Evolutionary conservation across 2,329 filamentous ascomycete species (phyloP), one percentile per base, ranked within the genome.

Genomic region (Xylariaceae sp.): DNA sequence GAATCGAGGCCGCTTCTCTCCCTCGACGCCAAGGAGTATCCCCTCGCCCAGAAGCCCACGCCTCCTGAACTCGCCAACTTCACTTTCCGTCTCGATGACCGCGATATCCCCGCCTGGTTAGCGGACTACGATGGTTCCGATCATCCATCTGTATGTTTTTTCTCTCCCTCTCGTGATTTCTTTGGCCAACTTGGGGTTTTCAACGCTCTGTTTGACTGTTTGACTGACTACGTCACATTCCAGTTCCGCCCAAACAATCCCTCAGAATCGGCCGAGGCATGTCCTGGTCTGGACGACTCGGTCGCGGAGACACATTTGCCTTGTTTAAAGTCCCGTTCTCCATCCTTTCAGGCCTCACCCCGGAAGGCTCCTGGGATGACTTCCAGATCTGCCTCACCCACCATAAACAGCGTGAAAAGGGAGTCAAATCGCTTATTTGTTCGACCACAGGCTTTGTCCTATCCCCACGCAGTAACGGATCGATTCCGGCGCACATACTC

Each of bases 21-120:
- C 50, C 82, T 96, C 54, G 91, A 97, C 70, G 79, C 87, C 13
- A 95, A 95, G 69, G 84, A 94, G 64, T 99, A 95, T 69, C 94
- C 94, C 37, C 77, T 99, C 29, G 92, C 92, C 36, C 80, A 82
- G 58, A 85, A 88, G 47, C 87, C 89, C 1, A 95, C 92, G 1
- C 94, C 94, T 2, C 81, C 84, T 15, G 85, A 88, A 48, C 76
- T 99, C 56, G 83, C 84, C 58, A 85, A 84, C 53, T 87, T 97
- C 67, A 85, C 81, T 39, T 92, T 95, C 63, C 83, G 86, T 32
- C 60, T 80, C 48, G 74, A 88, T 34, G 81, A 82, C 45, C 81
- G 83, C 42, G 81, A 86, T 49, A 75, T 83, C 19, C 63, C 69
- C 21, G 51, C 62, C 8, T 68, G 63, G 63, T 55, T 62, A 37